These are phyloP conservation scores for Sphaerulina musiva DNA, from an alignment of 2,329 filamentous ascomycete species.

Conservation along the genomic window DNA sequence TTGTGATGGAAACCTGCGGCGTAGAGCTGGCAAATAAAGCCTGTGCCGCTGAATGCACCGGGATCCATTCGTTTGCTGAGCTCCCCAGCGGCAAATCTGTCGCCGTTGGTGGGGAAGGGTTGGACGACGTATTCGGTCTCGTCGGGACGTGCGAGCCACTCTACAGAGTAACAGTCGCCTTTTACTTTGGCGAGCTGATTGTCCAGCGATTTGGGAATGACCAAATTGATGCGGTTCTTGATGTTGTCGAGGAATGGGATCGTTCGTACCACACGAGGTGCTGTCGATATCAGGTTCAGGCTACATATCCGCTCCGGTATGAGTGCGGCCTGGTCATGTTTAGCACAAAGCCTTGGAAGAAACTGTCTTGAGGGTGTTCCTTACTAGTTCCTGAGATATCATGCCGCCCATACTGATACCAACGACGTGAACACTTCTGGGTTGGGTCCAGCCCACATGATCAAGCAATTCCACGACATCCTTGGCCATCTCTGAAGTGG, in stretches of 20 bases:
- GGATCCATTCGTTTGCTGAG: constrained; percentile 61
- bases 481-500: constrained; percentile 75
- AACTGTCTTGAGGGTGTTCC: constrained; percentile 9
- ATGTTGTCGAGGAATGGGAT: constrained; percentile 57
- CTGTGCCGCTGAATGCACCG: constrained; percentile 55
- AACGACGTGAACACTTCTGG: constrained; percentile 58
- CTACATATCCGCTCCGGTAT: constrained; percentile 45
- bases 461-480: constrained; percentile 66
- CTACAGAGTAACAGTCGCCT: constrained; percentile 56
- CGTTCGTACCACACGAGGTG: constrained; percentile 43
- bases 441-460: constrained; percentile 61
- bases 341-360: not conserved
- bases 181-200: constrained; percentile 59
- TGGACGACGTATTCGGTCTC: constrained; percentile 38
- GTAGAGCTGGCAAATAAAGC: constrained; percentile 69
- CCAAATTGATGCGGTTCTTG: constrained; percentile 49
- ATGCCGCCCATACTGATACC: constrained; percentile 85
- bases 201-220: constrained; percentile 65
- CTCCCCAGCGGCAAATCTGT: constrained; percentile 76
- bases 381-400: constrained; percentile 76
- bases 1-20: constrained; percentile 79
- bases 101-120: constrained; percentile 66
- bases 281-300: constrained; percentile 47
- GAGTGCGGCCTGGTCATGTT: constrained; percentile 28
- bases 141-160: constrained; percentile 60